Evolutionary conservation across 2,329 filamentous ascomycete species (phyloP).

Genomic region (Aspergillus amoenus): DNA sequence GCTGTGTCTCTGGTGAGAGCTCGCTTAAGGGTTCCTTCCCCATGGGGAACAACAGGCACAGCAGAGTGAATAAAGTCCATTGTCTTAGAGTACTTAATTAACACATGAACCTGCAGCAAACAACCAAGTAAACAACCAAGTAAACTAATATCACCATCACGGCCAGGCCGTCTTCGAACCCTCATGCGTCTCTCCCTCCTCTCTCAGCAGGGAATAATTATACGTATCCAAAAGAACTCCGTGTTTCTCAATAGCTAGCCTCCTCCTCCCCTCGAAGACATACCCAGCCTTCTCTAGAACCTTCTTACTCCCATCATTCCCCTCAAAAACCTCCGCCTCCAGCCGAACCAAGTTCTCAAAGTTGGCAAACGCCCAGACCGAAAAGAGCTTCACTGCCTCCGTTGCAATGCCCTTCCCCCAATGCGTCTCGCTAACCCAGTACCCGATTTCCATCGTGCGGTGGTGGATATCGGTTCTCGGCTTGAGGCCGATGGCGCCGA

Average conservation of each 20-base stretch:
- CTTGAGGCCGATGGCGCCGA: conserved; percentile 9
- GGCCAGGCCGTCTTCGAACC: too few species aligned
- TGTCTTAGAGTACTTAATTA: too few species aligned
- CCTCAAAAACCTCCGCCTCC: conserved; percentile 9
- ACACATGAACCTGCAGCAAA: too few species aligned
- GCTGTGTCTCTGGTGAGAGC: too few species aligned
- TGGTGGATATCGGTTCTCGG: not conserved
- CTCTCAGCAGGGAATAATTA: conserved; percentile 3
- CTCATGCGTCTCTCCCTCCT: not conserved
- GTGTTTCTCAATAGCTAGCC: conserved; percentile 8
- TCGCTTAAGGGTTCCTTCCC: too few species aligned
- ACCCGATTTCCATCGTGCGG: conserved; percentile 12
- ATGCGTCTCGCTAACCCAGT: conserved; percentile 11
- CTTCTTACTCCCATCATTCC: conserved; percentile 10
- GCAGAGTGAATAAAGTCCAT: too few species aligned
- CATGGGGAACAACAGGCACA: too few species aligned
- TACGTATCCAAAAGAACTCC: conserved; percentile 6
- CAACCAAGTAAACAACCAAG: too few species aligned
- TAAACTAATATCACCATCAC: too few species aligned
- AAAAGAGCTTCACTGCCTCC: conserved; percentile 2
- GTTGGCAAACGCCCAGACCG: conserved; percentile 6
- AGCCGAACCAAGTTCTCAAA: conserved; percentile 4
- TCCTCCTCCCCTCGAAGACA: conserved; percentile 5
- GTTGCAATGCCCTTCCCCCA: conserved; percentile 12
- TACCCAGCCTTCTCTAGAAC: conserved; percentile 12